Evolutionary conservation across 768 basidiomycete species (phyloP), one percentile per base, ranked within the genome.

Genomic region (Phaeolepiota aurea): DNA sequence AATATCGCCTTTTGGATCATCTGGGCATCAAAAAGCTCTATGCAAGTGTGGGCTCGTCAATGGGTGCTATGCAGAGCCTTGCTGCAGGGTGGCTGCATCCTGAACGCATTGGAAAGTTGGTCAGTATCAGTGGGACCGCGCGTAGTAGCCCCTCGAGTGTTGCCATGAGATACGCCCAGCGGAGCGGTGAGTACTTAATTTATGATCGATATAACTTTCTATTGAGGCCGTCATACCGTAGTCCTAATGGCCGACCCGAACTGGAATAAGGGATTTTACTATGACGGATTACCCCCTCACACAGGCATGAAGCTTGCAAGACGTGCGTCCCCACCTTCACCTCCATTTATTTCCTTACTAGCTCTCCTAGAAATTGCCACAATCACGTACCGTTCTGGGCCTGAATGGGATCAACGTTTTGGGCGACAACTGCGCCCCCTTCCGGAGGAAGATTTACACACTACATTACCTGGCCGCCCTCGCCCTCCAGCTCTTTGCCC

Each of bases 181-280:
- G 96, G 56, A 96, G 92, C 63, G 94, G 94, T 91, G 48, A 49
- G 82, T 66, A 16, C 10, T 13, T 19, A 5, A 16, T 13, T 32
- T 41, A 20, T 41, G 7, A 19, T 20, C 44, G 39, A 39, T 3
- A 34, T 33, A n/a, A 36, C 37, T 18, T 5, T 7, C 10, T 40
- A 31, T 25, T 13, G 18, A 12, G 21, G 14, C 36, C 23, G 48
- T 19, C 23, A 13, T 46, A n/a, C n/a, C n/a, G n/a, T n/a, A 97
- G 96, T 99, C 13, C 76, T 99, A 40, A 99, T 99, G 96, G 87
- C 94, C 1, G 96, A 99, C 62, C 94, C 94, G 0, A 97, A 98
- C 48, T 99, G 96, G 96, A 99, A 98, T 46, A 82, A 91, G 23
- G 96, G 96, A 3, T 98, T 94, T 61, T 99, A 99, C 58, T 99